These are phyloP conservation scores for Amylocarpus encephaloides DNA, from an alignment of 2,329 filamentous ascomycete species.

Conservation along the genomic window DNA sequence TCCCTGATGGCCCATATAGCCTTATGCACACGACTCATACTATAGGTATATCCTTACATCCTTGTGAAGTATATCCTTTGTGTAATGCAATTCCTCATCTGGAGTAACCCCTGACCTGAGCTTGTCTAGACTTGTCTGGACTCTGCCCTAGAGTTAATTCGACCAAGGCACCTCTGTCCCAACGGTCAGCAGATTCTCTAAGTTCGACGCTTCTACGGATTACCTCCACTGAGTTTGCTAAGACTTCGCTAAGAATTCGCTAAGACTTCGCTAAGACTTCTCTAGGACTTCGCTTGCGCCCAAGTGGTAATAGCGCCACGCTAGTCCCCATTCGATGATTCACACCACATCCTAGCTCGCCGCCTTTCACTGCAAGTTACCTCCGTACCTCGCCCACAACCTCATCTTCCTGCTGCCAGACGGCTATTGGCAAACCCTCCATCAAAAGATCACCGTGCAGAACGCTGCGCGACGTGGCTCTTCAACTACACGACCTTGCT, in stretches of 20 bases:
- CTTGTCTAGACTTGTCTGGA: no score
- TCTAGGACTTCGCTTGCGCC: not conserved
- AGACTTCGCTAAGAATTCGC: not conserved
- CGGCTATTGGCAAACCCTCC: not conserved
- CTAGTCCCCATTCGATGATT: not conserved
- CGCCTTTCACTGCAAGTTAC: not conserved
- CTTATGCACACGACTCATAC: not conserved
- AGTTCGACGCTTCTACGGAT: not conserved
- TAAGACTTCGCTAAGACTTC: no score
- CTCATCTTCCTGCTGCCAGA: not conserved
- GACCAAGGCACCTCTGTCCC: no score
- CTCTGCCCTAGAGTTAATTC: not conserved
- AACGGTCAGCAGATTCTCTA: slow-evolving; percentile 1
- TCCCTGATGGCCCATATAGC: not conserved
- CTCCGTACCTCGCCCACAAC: not conserved
- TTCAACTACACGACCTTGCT: no score
- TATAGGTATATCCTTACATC: no score
- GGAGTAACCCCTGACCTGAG: no score
- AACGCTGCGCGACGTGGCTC: slow-evolving; percentile 10
- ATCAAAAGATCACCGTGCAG: not conserved
- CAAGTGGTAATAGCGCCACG: not conserved
- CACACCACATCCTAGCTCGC: not conserved
- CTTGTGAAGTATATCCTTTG: not conserved
- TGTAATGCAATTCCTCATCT: not conserved
- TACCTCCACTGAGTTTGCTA: not conserved